Evolutionary conservation across 225 moss, liverwort and hornwort species (phyloP).

Genomic region (Pseudoscleropodium purum): DNA sequence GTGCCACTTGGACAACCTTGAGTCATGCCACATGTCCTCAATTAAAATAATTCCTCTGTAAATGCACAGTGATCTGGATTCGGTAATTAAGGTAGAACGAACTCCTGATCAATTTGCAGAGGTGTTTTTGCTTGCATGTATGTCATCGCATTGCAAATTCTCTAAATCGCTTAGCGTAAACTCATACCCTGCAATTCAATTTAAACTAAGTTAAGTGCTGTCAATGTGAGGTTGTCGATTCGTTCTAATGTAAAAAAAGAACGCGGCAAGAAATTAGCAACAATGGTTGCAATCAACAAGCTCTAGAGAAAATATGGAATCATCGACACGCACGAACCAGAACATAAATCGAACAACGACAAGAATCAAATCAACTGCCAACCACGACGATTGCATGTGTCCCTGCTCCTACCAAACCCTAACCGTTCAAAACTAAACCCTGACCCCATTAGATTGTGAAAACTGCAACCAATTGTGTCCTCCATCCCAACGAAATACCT

Average conservation of each 20-base stretch:
- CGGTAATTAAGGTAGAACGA: background rate
- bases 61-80: background rate
- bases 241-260: background rate
- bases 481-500: background rate
- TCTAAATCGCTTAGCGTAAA: background rate
- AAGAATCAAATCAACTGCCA: background rate
- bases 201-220: background rate
- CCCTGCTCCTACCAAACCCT: background rate
- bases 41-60: background rate
- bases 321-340: background rate
- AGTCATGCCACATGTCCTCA: background rate
- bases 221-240: background rate
- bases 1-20: background rate
- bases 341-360: background rate
- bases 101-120: background rate
- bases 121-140: background rate
- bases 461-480: background rate
- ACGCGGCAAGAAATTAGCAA: background rate
- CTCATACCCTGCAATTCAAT: background rate
- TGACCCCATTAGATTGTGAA: background rate
- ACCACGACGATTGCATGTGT: background rate
- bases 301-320: background rate
- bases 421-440: background rate
- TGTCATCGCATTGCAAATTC: background rate
- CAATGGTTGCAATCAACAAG: background rate